Evolutionary conservation across 2,329 filamentous ascomycete genomes (phyloP), one percentile per base, ranked within the genome.

Genomic region (Coniochaeta sp.): DNA sequence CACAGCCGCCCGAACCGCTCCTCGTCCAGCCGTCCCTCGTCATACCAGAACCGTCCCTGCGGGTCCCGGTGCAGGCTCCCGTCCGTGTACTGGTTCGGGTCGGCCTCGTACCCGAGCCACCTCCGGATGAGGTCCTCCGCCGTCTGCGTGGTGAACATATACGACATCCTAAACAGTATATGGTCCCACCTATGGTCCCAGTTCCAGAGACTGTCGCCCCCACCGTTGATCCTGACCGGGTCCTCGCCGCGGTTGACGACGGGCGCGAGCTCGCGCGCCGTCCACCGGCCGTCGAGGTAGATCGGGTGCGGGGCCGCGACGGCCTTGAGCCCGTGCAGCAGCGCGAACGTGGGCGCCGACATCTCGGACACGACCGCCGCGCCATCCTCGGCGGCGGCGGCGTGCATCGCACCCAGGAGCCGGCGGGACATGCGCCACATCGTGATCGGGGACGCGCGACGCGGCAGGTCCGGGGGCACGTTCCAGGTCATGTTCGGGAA

Each of bases 311-410:
- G 89, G 14, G 84, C 88, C 67, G 87, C 89, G 8, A 91, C 87
- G 10, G 87, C 85, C 74, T 93, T 93, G 54, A 92, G 77, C 7
- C 89, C 89, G 69, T 93, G 89, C 62, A 91, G 83, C 26, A 92
- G 79, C 0, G 88, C 85, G 36, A 89, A 82, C 0, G 87, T 87
- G 58, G 88, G 86, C 1, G 89, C 86, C 61, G 87, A 89, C 89
- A 93, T 91, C 70, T 93, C 89, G 0, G 88, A 89, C 62, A 88
- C 88, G 68, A 92, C 86, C 68, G 90, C 88, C 67, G 88, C 87
- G 64, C 88, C 87, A 2, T 55, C 52, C 22, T 82, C 79, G 65
- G 87, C 78, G 57, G 89, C 89, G 70, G 91, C 89, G 32, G 85
- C 80, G 68, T 92, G 89, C 89, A 92, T 92, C 63, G 86, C 81